Base-by-base conservation (phyloP, 1,139 yeast species). In the Pichia sp. region DNA sequence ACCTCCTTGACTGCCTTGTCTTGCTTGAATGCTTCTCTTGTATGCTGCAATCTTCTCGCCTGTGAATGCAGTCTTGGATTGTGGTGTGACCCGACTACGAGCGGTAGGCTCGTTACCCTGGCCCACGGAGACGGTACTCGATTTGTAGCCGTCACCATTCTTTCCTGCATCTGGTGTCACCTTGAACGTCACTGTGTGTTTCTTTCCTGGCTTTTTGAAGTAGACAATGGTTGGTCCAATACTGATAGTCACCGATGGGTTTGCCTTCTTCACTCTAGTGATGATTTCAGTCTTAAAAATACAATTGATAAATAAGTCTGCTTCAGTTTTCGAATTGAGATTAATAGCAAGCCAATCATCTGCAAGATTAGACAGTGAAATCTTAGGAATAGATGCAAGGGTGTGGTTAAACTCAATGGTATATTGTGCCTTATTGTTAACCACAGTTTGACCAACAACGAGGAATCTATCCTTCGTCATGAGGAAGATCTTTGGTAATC, bases 281-380 rank as follows among this genome's bases (percentile, higher is more conserved):
- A 84, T 65, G 35, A 93, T 64, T 56, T 93, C 99, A 0, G 98
- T 93, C 61, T 93, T 93, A 64, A 91, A 83, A 40, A 74, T 74
- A 44, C 87, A 70, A 58, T 83, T 83, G 40, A 91, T 66, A 42
- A 93, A 74, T 6, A 85, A 69, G 62, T 93, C 99, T 1, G 96
- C 87, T 12, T 66, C 66, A 1, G 72, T 57, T 3, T 73, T 62
- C 3, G 74, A 78, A 52, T 48, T 59, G 39, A 83, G 62, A 21
- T 80, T 77, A 27, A 91, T 59, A 1, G 94, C 94, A 27, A 88
- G 59, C 99, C 99, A 93, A 51, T 88, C 93, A 59, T 93, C 99
- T 48, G 91, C 93, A 40, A 76, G 65, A 30, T 68, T 74, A 0
- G 96, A 82, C 50, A 91, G 56, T 4, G 78, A 80, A 21, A 86